A percentile compares a stretch with the other conserved stretches of the same genome.
phyloP scores from a whole-genome alignment of 495 filamentous ascomycete genomes.

The Bombardia bombarda region DNA sequence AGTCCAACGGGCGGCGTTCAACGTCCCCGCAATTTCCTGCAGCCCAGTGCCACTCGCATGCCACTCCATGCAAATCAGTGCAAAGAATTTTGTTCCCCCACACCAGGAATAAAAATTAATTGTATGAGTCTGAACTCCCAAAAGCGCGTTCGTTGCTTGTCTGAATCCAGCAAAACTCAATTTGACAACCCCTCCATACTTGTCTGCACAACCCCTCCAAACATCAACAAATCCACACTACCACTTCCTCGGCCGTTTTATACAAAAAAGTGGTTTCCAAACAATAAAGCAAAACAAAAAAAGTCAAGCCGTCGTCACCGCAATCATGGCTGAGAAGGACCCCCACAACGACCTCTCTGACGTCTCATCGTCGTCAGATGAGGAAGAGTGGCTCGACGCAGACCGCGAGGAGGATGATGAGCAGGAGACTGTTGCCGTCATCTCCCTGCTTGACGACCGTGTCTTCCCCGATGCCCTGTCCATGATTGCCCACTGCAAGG shows the following conservation, averaged over 20 bases:
- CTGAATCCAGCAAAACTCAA: too few relatives aligned
- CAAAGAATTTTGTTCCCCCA: too few relatives aligned
- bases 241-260: too few relatives aligned
- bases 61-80: too few relatives aligned
- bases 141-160: too few relatives aligned
- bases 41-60: too few relatives aligned
- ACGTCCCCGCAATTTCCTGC: too few relatives aligned
- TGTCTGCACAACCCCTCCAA: too few relatives aligned
- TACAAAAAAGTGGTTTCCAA: neutral
- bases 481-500: conserved; percentile 68
- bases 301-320: neutral
- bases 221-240: too few relatives aligned
- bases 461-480: conserved; percentile 55
- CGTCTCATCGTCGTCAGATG: conserved; percentile 15
- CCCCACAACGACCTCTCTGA: conserved; percentile 2
- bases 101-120: neutral
- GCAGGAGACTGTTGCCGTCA: conserved; percentile 48
- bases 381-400: conserved; percentile 67
- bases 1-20: too few relatives aligned
- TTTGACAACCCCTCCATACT: too few relatives aligned
- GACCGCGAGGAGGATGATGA: conserved; percentile 57
- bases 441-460: conserved; percentile 63
- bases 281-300: conserved; percentile 1
- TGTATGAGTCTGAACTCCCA: neutral
- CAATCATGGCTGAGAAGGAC: conserved; percentile 16